Percentiles rank a stretch among this genome's conserved stretches.
These are phyloP conservation scores for Dicorynia guianensis DNA, from an alignment of 306 rosid genomes.

Conservation along the genomic window DNA sequence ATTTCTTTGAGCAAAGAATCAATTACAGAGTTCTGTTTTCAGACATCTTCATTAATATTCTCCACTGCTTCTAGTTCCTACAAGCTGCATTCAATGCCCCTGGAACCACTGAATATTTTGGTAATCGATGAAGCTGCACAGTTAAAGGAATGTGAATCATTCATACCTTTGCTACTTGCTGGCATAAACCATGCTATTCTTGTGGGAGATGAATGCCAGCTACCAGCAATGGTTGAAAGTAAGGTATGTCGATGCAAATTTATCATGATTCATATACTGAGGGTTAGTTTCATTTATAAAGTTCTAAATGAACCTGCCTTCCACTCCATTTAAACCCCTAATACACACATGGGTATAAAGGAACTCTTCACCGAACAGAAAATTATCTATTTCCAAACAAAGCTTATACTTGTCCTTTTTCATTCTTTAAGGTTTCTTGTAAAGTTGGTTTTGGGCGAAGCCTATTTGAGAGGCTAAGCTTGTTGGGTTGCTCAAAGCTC, in stretches of 20 bases:
- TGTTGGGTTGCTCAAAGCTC: constrained; percentile 56
- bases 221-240: constrained; percentile 76
- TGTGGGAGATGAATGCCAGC: constrained; percentile 82
- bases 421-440: constrained; percentile 54
- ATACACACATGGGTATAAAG: too few species aligned
- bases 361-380: not conserved
- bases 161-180: constrained; percentile 68
- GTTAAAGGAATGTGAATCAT: constrained; percentile 77
- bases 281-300: not conserved
- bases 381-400: not conserved
- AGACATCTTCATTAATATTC: constrained; percentile 65
- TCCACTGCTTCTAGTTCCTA: constrained; percentile 76
- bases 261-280: constrained; percentile 8
- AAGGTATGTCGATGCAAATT: constrained; percentile 45
- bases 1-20: constrained; percentile 2
- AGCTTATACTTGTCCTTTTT: constrained; percentile 10
- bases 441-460: constrained; percentile 80
- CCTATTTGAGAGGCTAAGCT: constrained; percentile 70
- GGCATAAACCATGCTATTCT: constrained; percentile 65
- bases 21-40: constrained; percentile 60
- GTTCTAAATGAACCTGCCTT: not conserved
- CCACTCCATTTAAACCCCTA: not conserved
- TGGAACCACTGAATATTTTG: constrained; percentile 55
- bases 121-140: constrained; percentile 91
- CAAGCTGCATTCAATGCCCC: constrained; percentile 53